Evolutionary conservation across 2,329 filamentous ascomycete species (phyloP), one percentile per base, ranked within the genome.

Genomic region (Gnomoniopsis smithogilvyi): DNA sequence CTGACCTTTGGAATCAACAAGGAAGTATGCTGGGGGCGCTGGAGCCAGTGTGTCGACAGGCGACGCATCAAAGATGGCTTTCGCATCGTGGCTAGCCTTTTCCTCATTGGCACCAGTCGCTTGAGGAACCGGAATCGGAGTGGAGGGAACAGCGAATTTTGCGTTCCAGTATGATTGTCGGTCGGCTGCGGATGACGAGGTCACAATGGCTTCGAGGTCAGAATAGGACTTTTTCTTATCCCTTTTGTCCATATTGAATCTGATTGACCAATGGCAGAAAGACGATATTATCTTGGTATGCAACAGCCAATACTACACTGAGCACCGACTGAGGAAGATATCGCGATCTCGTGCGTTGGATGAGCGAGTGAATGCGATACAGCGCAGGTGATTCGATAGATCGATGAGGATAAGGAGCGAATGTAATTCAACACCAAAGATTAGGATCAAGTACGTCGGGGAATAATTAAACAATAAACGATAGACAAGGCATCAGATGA

Each of bases 1-100:
- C 33, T 60, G 54, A 15, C 58, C 58, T 26, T 60, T 60, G 14
- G 58, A 38, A 48, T 60, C 58, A 48, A 60, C 58, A 21, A 60
- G 49, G 26, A 52, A 60, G 22, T 60, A 60, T 4, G 58, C 54
- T 19, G 58, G 58, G 12, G 58, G 58, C 10, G 48, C 26, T 19
- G 51, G 7, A n/a, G 45, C 30, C n/a, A 47, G 58, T 33, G 53
- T 48, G 45, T 60, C 58, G 17, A 52, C 24, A 6, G 58, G 48
- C 2, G 58, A 49, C 14, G 36, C 6, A 3, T 46, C 53, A 3
- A 45, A 6, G n/a, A 36, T 43, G 21, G 45, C 51, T 11, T 53
- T 45, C n/a, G 46, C 10, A 7, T 51, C 53, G 3, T n/a, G 10
- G 14, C 26, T 54, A n/a, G 50, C 51, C 14, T 49, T 49, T n/a